These are phyloP conservation scores for Ganoderma lingzhi DNA, from an alignment of 1,284 basidiomycete genomes.

Conservation along the genomic window DNA sequence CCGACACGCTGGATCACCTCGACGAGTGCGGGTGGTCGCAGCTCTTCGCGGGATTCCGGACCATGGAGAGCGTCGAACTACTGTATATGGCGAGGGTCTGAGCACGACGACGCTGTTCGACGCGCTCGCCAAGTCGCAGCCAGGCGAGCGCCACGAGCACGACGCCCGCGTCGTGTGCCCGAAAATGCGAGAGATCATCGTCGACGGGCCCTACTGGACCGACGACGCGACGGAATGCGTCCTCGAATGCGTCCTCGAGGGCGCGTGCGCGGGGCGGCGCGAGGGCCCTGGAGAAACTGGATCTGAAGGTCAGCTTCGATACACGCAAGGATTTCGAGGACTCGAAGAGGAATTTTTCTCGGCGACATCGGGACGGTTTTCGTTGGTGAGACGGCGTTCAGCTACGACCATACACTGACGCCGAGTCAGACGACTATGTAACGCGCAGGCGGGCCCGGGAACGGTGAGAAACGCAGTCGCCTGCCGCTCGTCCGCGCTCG, in stretches of 20 bases:
- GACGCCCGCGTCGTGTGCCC: not conserved
- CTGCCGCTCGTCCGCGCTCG: not conserved
- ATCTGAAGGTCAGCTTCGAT: not conserved
- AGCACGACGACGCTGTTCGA: not conserved
- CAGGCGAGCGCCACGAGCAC: not conserved
- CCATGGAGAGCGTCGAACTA: not conserved
- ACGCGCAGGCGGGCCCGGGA: slow-evolving; percentile 22
- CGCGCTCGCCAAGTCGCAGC: not conserved
- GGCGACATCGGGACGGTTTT: not conserved
- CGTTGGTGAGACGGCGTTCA: not conserved
- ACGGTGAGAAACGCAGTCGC: not conserved
- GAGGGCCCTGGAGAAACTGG: not conserved
- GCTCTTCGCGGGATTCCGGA: not conserved
- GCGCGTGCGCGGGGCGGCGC: not conserved
- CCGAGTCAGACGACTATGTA: not conserved
- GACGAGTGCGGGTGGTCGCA: not conserved
- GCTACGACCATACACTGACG: not conserved
- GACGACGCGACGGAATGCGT: not conserved
- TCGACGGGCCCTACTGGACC: not conserved
- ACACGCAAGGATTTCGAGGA: not conserved
- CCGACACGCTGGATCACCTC: not conserved
- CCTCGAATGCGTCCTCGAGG: not conserved
- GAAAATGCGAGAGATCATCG: not conserved
- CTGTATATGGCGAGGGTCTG: no score
- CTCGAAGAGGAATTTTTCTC: not conserved